Conservation (phyloP, 257 asterid genomes). For the Nicotiana benthamiana region DNA sequence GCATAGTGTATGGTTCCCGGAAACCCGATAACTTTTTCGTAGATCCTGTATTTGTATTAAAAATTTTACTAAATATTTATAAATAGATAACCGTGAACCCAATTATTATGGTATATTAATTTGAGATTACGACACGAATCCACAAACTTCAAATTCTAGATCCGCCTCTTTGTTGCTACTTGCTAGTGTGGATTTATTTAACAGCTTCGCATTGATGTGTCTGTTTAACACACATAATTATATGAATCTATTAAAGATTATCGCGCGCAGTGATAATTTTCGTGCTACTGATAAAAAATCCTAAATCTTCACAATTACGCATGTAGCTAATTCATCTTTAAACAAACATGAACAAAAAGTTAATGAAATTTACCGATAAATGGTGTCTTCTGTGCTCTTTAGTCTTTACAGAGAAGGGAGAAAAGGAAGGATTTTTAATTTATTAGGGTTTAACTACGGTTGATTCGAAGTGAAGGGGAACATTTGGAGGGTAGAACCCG, state of each 20-base stretch:
- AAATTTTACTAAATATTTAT: too few species aligned
- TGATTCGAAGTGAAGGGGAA: not conserved
- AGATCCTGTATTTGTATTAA: too few species aligned
- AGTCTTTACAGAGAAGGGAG: not conserved
- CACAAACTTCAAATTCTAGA: too few species aligned
- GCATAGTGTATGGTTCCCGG: too few species aligned
- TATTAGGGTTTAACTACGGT: slow-evolving; percentile 1
- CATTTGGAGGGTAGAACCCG: not conserved
- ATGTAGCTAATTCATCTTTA: not conserved
- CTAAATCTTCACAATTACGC: not conserved
- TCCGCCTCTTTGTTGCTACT: too few species aligned
- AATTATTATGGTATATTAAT: too few species aligned
- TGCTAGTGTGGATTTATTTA: not conserved
- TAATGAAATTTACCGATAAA: not conserved
- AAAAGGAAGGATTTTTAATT: not conserved
- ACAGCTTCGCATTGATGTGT: not conserved
- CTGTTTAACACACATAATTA: not conserved
- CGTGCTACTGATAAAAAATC: not conserved
- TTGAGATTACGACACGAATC: too few species aligned
- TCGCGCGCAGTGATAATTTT: not conserved
- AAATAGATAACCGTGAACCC: too few species aligned
- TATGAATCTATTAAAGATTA: not conserved
- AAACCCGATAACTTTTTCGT: too few species aligned
- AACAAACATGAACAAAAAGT: not conserved
- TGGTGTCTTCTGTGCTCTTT: not conserved